These are phyloP conservation scores for Fusarium drepaniforme DNA, from an alignment of 2,329 filamentous ascomycete genomes.

Conservation along the genomic window DNA sequence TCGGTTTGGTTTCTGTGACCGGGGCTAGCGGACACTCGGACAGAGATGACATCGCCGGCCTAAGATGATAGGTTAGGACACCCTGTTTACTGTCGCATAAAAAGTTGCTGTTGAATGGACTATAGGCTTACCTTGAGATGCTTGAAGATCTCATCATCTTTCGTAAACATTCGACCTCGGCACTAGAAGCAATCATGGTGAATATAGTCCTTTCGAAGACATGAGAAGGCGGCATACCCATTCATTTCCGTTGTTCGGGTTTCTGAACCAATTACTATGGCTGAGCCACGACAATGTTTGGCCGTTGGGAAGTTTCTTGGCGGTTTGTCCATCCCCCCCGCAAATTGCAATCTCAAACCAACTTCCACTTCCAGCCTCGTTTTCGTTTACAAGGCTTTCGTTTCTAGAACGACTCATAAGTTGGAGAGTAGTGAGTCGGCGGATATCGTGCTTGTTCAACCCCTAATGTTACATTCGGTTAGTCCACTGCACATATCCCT, in stretches of 20 bases:
- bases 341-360: neutral
- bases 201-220: neutral
- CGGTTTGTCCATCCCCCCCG: rapidly evolving
- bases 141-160: neutral
- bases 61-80: neutral
- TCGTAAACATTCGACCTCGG: neutral
- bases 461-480: neutral
- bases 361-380: neutral
- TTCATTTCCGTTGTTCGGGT: neutral
- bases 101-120: neutral
- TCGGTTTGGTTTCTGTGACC: neutral
- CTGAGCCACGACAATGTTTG: neutral
- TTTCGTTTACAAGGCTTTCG: neutral
- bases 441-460: neutral
- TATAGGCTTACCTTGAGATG: neutral
- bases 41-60: neutral
- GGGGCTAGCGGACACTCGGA: neutral
- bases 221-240: neutral
- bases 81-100: neutral
- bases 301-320: neutral
- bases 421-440: neutral
- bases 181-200: neutral
- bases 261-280: neutral
- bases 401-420: neutral
- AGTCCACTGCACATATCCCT: neutral